A percentile compares a stretch with the other conserved stretches of the same genome.
These are phyloP conservation scores for Macroventuria anomochaeta DNA, from an alignment of 2,329 filamentous ascomycete genomes.

Conservation along the genomic window DNA sequence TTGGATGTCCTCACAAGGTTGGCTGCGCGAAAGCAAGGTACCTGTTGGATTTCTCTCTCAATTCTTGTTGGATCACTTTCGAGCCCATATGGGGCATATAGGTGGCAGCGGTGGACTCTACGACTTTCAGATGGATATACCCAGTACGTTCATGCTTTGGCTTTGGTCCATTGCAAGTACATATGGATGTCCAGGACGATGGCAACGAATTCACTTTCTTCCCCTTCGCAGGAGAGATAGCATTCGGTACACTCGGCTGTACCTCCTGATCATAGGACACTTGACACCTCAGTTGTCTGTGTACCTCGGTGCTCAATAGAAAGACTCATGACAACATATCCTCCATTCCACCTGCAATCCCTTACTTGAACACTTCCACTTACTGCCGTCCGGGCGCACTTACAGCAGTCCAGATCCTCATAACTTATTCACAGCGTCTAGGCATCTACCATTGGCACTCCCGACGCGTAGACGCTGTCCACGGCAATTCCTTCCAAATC, in stretches of 20 bases:
- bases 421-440: background rate
- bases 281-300: conserved; percentile 8
- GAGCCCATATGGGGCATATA: conserved; percentile 15
- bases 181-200: conserved; percentile 5
- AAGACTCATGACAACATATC: conserved; percentile 14
- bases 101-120: conserved; percentile 14
- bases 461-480: background rate
- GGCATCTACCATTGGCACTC: conserved; percentile 5
- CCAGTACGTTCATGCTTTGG: conserved; percentile 11
- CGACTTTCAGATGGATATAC: conserved; percentile 10
- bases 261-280: conserved; percentile 17
- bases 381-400: conserved; percentile 3
- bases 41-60: conserved; percentile 1
- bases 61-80: conserved; percentile 13
- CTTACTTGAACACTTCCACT: background rate
- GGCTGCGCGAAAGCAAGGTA: conserved; percentile 1
- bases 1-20: background rate
- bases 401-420: background rate
- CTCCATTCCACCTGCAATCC: background rate
- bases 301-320: conserved; percentile 20
- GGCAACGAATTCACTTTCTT: conserved; percentile 1
- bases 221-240: conserved; percentile 2
- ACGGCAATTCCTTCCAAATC: background rate
- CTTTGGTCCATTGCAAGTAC: conserved; percentile 5
- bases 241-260: conserved; percentile 16